Evolutionary conservation across 2,329 filamentous ascomycete species (phyloP).

Genomic region (Apiospora pterosperma): DNA sequence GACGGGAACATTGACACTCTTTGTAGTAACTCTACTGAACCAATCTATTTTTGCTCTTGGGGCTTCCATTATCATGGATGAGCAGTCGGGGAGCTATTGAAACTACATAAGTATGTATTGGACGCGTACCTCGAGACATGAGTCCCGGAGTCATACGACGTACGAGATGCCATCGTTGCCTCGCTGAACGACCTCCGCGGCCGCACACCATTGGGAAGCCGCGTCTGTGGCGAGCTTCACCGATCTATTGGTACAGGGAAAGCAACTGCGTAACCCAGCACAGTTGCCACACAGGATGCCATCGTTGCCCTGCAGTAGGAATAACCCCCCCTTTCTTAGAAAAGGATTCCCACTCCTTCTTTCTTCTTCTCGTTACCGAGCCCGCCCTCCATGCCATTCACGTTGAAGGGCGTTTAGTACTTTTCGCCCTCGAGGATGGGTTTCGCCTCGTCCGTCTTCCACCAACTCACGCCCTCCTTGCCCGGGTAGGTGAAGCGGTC

Average conservation of each 20-base stretch:
- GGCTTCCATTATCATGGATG: not conserved
- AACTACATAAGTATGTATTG: not conserved
- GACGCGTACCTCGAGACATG: not conserved
- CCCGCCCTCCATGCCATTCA: not conserved
- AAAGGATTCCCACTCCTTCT: conserved; percentile 9
- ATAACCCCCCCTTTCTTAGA: not conserved
- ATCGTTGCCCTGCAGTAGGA: conserved; percentile 29
- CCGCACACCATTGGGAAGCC: conserved; percentile 13
- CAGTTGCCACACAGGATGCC: conserved; percentile 24
- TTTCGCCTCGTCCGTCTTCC: conserved; percentile 77
- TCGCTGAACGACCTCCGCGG: conserved; percentile 16
- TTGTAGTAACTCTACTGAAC: not conserved
- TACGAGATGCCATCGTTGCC: conserved; percentile 28
- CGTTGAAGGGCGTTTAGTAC: conserved; percentile 34
- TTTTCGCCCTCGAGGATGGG: conserved; percentile 64
- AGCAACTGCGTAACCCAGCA: not conserved
- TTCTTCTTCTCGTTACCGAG: not conserved
- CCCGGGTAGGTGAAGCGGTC: conserved; percentile 75
- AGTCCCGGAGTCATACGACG: conserved; percentile 5
- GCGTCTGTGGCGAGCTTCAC: not conserved
- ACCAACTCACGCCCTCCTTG: conserved; percentile 77
- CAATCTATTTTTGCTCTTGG: not conserved
- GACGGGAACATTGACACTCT: not conserved
- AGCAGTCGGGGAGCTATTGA: not conserved
- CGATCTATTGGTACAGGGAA: conserved; percentile 10